A percentile compares a stretch with the other conserved stretches of the same genome.
phyloP scores from a whole-genome alignment of 2,329 filamentous ascomycete genomes.

The Whalleya microplaca region DNA sequence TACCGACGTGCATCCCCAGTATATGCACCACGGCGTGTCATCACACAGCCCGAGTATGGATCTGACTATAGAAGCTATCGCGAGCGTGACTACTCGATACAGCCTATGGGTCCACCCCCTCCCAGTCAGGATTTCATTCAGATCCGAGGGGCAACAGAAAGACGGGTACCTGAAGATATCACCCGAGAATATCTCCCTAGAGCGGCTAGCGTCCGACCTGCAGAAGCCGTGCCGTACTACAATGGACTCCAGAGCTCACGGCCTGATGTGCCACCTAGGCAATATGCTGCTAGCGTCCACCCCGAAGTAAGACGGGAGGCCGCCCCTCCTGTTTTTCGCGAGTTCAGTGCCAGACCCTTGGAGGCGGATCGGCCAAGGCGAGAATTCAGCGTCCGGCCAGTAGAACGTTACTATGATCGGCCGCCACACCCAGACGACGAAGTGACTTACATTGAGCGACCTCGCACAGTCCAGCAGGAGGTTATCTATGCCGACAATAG shows the following conservation, averaged over 20 bases:
- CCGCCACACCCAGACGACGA: conserved; percentile 42
- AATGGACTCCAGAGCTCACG: conserved; percentile 48
- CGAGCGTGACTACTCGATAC: conserved; percentile 61
- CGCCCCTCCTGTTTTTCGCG: conserved; percentile 32
- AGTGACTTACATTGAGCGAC: conserved; percentile 49
- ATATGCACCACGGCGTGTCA: conserved; percentile 56
- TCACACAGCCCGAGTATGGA: conserved; percentile 65
- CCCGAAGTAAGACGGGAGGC: conserved; percentile 44
- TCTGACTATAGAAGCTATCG: conserved; percentile 59
- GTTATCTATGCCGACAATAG: conserved; percentile 50
- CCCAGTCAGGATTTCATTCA: conserved; percentile 52
- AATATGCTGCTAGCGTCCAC: conserved; percentile 50
- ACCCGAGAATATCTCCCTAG: conserved; percentile 59
- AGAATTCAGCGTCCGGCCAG: conserved; percentile 47
- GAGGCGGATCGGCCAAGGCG: conserved; percentile 40
- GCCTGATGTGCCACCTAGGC: conserved; percentile 47
- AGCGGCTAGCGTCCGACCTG: conserved; percentile 62
- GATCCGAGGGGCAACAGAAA: conserved; percentile 47
- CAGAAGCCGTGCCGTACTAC: conserved; percentile 50
- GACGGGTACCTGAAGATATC: conserved; percentile 48
- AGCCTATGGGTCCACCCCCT: conserved; percentile 46
- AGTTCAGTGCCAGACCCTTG: conserved; percentile 39
- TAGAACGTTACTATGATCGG: conserved; percentile 50
- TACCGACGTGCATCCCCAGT: conserved; percentile 57
- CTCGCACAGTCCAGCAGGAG: conserved; percentile 46